Base-by-base conservation (phyloP, 176 grass and related monocot genomes). In the Carex myosuroides region DNA sequence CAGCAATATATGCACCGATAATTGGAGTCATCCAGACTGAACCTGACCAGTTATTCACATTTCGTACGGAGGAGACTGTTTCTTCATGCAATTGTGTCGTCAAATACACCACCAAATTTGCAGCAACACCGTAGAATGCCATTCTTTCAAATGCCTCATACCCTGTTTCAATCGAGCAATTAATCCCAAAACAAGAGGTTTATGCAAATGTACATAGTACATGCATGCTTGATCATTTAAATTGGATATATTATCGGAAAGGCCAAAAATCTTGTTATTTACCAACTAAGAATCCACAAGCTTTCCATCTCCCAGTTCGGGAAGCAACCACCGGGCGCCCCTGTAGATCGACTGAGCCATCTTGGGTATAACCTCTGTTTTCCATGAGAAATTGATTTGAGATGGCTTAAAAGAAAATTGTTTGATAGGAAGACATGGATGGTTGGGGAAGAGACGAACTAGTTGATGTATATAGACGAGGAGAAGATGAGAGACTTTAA, bases 121-220 rank as follows among this genome's bases (percentile, higher is more conserved):
- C 83, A 17, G 93, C 90, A 55, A 96, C 87, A 1, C 93, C 91
- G 32, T 92, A 96, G 88, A 92, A 96, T 21, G 93, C 93, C 90
- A 96, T 92, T 54, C 93, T 88, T 82, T 96, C 93, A 80, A 92
- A 92, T 48, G 87, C 73, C 72, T 95, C 93, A 42, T 95, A 95
- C 14, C 65, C 93, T 95, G 44, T 12, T 3, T 6, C n/a, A 79
- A 69, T 16, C 1, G 37, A 68, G 4, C 17, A 57, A 18, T 9
- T 79, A 6, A 57, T 5, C 1, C 42, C 8, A 48, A 48, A 50
- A 50, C 37, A 50, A 50, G 46, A 50, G 9, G 46, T 50, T 50
- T 3, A 50, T 50, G 0, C 0, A 60, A 60, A 60, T n/a, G 16
- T 70, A n/a, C 33, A 69, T 6, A 58, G 18, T 18, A 8, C 26